Conservation (phyloP, 306 rosid genomes). For the Pueraria montana region DNA sequence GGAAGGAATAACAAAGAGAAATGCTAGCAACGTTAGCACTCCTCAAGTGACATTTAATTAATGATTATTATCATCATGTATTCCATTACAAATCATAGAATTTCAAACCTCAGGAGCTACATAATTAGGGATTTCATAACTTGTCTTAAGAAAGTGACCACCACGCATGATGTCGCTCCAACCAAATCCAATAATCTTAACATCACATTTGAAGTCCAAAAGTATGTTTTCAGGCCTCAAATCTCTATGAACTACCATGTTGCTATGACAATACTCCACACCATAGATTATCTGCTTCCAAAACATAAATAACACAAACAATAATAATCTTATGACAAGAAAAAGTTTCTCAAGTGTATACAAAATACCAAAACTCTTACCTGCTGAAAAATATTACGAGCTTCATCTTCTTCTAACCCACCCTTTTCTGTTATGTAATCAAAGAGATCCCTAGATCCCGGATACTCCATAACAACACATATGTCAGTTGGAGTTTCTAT, state of each 20-base stretch:
- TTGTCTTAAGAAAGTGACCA: constrained; percentile 92
- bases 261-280: constrained; percentile 94
- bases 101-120: constrained; percentile 89
- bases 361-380: constrained; percentile 49
- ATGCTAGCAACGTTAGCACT: too few relatives aligned
- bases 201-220: constrained; percentile 80
- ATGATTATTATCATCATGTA: neutral
- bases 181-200: constrained; percentile 95
- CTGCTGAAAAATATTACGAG: constrained; percentile 93
- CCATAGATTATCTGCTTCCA: constrained; percentile 84
- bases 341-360: constrained; percentile 33
- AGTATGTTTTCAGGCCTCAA: constrained; percentile 91
- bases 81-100: constrained; percentile 39
- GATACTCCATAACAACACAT: constrained; percentile 87
- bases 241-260: constrained; percentile 95
- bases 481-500: constrained; percentile 87
- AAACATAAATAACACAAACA: constrained; percentile 25
- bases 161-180: constrained; percentile 90
- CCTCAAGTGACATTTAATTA: too few relatives aligned
- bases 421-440: constrained; percentile 92
- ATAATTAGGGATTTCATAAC: constrained; percentile 92
- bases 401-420: constrained; percentile 93
- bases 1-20: too few relatives aligned
- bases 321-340: constrained; percentile 23
- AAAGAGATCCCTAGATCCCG: constrained; percentile 87